These are phyloP conservation scores for Malus sieversii DNA, from an alignment of 306 rosid species.

Conservation along the genomic window DNA sequence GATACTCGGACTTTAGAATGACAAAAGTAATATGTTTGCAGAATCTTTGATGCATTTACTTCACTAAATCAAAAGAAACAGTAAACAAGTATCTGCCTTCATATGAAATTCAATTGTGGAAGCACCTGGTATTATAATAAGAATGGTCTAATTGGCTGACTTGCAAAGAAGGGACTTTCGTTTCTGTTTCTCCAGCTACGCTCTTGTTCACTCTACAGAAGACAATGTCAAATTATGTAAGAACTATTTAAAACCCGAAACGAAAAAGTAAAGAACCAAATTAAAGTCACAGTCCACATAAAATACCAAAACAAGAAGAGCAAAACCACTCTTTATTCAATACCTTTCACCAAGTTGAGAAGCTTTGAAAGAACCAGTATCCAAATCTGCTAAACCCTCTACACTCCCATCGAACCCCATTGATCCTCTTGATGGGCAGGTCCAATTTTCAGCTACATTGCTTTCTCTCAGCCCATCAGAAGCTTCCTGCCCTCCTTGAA, in stretches of 20 bases:
- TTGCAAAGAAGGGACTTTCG: conserved; percentile 26
- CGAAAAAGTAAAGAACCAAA: neutral
- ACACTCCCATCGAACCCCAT: conserved; percentile 34
- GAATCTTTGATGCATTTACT: neutral
- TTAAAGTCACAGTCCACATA: neutral
- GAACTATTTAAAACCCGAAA: neutral
- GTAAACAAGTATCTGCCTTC: neutral
- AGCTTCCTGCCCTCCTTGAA: conserved; percentile 12
- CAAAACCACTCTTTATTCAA: neutral
- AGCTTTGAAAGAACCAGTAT: conserved; percentile 14
- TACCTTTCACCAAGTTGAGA: conserved; percentile 54
- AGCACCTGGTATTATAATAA: conserved; percentile 59
- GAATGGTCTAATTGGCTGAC: conserved; percentile 34
- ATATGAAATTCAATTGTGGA: conserved; percentile 3
- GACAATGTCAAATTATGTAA: conserved; percentile 3
- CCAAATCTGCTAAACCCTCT: conserved; percentile 37
- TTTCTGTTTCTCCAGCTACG: conserved; percentile 35
- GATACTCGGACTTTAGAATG: neutral
- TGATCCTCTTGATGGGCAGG: conserved; percentile 42
- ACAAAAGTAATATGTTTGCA: neutral
- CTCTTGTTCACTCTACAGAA: conserved; percentile 38
- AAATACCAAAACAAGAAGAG: neutral
- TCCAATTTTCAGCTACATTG: conserved; percentile 23
- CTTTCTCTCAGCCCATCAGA: conserved; percentile 24
- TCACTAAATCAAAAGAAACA: neutral